Evolutionary conservation across 805 yeast genomes (phyloP).

Genomic region (Schwanniomyces sp.): DNA sequence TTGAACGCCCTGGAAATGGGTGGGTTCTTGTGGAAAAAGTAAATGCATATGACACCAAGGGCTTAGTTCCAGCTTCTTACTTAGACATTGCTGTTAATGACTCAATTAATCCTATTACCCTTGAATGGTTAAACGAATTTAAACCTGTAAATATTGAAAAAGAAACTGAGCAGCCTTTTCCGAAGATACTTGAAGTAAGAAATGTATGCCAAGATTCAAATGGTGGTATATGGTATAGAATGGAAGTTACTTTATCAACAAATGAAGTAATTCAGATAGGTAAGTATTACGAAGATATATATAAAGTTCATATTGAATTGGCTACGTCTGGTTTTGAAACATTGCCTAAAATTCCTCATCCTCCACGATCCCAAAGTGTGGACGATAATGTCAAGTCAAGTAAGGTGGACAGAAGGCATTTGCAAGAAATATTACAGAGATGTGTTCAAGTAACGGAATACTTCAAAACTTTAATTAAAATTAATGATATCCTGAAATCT

Average conservation of each 20-base stretch:
- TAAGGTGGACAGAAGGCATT: slow-evolving; percentile 12
- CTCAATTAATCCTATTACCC: slow-evolving; percentile 26
- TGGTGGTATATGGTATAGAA: slow-evolving; percentile 32
- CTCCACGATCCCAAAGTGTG: slow-evolving; percentile 12
- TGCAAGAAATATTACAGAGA: slow-evolving; percentile 17
- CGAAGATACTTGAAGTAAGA: slow-evolving; percentile 5
- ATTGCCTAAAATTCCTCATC: slow-evolving; percentile 31
- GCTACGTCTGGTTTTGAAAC: slow-evolving; percentile 2
- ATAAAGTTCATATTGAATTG: slow-evolving; percentile 25
- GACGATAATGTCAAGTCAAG: not conserved
- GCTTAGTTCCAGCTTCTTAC: slow-evolving; percentile 40
- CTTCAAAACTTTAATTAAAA: slow-evolving; percentile 17
- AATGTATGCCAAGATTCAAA: slow-evolving; percentile 23
- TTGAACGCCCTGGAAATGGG: slow-evolving; percentile 39
- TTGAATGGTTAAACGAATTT: slow-evolving; percentile 29
- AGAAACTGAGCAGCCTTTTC: slow-evolving; percentile 11
- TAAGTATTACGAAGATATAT: slow-evolving; percentile 37
- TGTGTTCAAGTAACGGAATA: slow-evolving; percentile 24
- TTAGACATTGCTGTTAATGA: slow-evolving; percentile 42
- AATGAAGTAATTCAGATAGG: slow-evolving; percentile 21
- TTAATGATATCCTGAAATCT: slow-evolving; percentile 10
- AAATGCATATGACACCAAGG: slow-evolving; percentile 18
- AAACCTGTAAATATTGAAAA: not conserved
- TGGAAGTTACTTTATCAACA: slow-evolving; percentile 19
- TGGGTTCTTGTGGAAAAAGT: slow-evolving; percentile 36